Percentiles rank a stretch among this genome's conserved stretches.
Conservation (phyloP, 768 basidiomycete genomes). For the Termitomyces sp. region DNA sequence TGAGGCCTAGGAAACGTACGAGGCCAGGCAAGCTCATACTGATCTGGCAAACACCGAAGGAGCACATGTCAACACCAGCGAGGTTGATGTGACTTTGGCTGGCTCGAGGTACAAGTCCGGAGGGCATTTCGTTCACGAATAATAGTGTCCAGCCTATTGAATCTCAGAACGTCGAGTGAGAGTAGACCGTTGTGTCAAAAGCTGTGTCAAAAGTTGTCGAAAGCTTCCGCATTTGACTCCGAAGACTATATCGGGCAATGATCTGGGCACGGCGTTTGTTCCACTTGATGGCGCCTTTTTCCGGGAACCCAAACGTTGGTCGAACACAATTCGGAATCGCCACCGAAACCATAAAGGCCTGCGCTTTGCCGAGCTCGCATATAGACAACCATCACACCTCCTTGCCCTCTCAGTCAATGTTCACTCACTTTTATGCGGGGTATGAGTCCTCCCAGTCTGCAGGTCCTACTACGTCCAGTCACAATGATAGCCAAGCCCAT, state of each 20-base stretch:
- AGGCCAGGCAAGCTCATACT: not conserved
- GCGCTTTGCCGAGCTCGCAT: not conserved
- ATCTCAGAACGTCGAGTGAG: not conserved
- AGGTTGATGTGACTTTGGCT: not conserved
- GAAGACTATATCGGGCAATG: conserved; percentile 4
- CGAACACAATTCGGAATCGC: conserved; percentile 4
- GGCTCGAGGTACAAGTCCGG: not conserved
- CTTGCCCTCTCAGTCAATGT: conserved; percentile 6
- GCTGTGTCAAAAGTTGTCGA: too few relatives aligned
- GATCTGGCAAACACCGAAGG: conserved; percentile 3
- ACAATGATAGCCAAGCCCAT: conserved; percentile 13
- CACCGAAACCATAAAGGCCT: conserved; percentile 9
- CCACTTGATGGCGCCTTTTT: conserved; percentile 14
- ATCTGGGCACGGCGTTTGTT: conserved; percentile 1
- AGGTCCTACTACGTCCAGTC: conserved; percentile 3
- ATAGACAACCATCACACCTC: not conserved
- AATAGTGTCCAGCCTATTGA: not conserved
- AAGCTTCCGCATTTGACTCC: too few relatives aligned
- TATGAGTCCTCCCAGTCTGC: conserved; percentile 3
- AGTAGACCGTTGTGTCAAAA: not conserved
- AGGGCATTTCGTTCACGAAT: not conserved
- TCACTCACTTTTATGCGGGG: conserved; percentile 11
- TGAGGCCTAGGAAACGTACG: not conserved
- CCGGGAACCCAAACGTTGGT: conserved; percentile 13
- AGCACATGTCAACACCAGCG: not conserved